Evolutionary conservation across 345 rosid genomes (phyloP).

Genomic region (Trapa incisa): DNA sequence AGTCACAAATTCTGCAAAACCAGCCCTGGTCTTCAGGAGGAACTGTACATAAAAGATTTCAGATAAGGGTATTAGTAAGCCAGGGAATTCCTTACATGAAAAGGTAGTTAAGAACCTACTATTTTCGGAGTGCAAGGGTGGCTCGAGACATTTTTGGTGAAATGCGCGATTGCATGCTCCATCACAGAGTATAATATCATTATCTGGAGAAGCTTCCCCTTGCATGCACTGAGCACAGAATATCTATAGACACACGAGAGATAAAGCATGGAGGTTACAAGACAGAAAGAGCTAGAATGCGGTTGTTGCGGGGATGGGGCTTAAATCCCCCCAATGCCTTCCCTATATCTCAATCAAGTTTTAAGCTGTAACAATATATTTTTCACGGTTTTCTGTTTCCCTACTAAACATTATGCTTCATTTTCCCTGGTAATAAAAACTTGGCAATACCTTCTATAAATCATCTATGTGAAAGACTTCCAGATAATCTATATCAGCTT

Average conservation of each 20-base stretch:
- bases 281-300: background rate
- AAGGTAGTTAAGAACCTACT: slow-evolving; percentile 34
- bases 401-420: too few species aligned
- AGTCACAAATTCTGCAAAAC: slow-evolving; percentile 85
- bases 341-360: background rate
- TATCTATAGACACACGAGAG: slow-evolving; percentile 34
- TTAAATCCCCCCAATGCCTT: background rate
- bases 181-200: slow-evolving; percentile 91
- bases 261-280: background rate
- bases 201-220: slow-evolving; percentile 76
- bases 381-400: too few species aligned
- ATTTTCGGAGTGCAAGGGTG: slow-evolving; percentile 75
- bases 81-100: slow-evolving; percentile 2
- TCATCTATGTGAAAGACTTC: background rate
- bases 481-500: slow-evolving; percentile 13
- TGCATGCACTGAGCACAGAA: slow-evolving; percentile 86
- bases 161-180: slow-evolving; percentile 90
- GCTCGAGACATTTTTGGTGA: slow-evolving; percentile 89
- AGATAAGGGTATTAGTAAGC: background rate
- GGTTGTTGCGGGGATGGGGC: background rate
- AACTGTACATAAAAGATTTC: slow-evolving; percentile 37
- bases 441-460: background rate
- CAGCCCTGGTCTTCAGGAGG: slow-evolving; percentile 98
- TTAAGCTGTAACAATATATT: background rate
- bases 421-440: background rate